phyloP scores from a whole-genome alignment of 2,329 filamentous ascomycete species.

The Amauroascus verrucosus region DNA sequence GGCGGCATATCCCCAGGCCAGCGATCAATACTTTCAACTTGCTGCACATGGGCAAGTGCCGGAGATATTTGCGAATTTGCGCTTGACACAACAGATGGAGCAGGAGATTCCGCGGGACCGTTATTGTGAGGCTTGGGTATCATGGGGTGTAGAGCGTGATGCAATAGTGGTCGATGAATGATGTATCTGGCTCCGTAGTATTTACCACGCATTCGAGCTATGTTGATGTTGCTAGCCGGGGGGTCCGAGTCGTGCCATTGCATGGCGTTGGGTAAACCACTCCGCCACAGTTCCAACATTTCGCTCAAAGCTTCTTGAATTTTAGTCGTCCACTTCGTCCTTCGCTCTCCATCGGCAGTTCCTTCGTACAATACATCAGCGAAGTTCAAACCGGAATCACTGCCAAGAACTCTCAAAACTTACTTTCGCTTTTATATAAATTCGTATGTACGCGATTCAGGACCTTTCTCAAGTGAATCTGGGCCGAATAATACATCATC shows the following conservation, averaged over 20 bases:
- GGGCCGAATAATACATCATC: conserved; percentile 51
- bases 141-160: conserved; percentile 46
- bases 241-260: conserved; percentile 57
- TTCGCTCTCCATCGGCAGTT: conserved; percentile 20
- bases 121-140: conserved; percentile 22
- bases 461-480: conserved; percentile 49
- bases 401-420: no score
- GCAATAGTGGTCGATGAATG: conserved; percentile 69
- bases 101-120: conserved; percentile 26
- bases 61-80: conserved; percentile 30
- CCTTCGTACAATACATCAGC: conserved; percentile 4
- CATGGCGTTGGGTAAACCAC: conserved; percentile 43
- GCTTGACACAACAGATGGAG: conserved; percentile 21
- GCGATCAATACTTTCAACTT: conserved; percentile 25
- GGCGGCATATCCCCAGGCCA: conserved; percentile 29
- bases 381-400: not conserved
- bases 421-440: conserved; percentile 40
- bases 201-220: conserved; percentile 77
- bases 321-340: conserved; percentile 28
- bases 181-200: conserved; percentile 90
- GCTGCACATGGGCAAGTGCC: conserved; percentile 24
- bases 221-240: conserved; percentile 65
- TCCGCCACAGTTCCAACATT: conserved; percentile 46
- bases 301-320: conserved; percentile 36
- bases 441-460: conserved; percentile 48